Conservation (phyloP, 257 asterid species). For the Schizonepeta tenuifolia region DNA sequence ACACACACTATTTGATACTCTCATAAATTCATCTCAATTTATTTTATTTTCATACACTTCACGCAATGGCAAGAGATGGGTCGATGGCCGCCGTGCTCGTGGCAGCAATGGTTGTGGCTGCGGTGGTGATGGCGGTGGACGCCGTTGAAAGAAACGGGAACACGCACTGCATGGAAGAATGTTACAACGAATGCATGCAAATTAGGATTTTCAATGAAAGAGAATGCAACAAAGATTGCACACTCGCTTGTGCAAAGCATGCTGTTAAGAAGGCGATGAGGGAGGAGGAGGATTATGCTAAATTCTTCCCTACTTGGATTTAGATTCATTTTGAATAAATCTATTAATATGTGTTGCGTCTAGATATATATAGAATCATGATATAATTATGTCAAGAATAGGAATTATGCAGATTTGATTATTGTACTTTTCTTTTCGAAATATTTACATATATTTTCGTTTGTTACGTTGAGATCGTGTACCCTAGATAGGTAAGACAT, state of each 20-base stretch:
- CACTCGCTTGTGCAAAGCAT: constrained; percentile 37
- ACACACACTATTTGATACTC: too few species aligned
- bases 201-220: constrained; percentile 34
- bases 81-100: neutral
- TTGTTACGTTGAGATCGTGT: too few species aligned
- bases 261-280: constrained; percentile 3
- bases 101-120: constrained; percentile 5
- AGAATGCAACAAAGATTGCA: constrained; percentile 51
- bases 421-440: too few species aligned
- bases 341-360: too few species aligned
- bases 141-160: constrained; percentile 32
- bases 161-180: constrained; percentile 43
- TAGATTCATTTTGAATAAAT: neutral
- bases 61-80: neutral
- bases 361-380: too few species aligned
- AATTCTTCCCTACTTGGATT: constrained; percentile 15
- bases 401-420: too few species aligned
- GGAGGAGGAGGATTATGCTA: constrained; percentile 11
- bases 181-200: constrained; percentile 46
- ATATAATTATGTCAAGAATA: too few species aligned
- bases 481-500: too few species aligned
- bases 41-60: neutral
- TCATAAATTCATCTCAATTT: too few species aligned
- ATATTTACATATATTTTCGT: too few species aligned
- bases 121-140: neutral